Evolutionary conservation across 1,284 basidiomycete species (phyloP).

Genomic region (Rhizoctonia solani): DNA sequence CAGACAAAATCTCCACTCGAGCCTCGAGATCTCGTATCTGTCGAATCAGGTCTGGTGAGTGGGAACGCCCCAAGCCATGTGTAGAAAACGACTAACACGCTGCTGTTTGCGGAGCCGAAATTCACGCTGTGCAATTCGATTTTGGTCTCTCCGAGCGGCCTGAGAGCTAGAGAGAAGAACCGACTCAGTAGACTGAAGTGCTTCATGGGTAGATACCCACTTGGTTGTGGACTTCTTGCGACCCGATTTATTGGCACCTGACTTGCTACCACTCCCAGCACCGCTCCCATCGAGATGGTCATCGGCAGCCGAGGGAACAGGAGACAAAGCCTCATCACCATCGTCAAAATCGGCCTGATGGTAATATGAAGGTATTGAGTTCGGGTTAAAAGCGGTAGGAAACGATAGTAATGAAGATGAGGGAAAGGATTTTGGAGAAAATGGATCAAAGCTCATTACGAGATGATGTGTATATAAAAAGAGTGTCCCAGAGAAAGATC

Average conservation of each 20-base stretch:
- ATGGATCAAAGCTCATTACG: conserved; percentile 4
- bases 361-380: neutral
- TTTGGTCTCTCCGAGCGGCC: conserved; percentile 84
- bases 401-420: conserved; percentile 2
- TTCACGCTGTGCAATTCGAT: conserved; percentile 90
- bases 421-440: neutral
- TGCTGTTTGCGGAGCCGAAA: conserved; percentile 90
- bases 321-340: conserved; percentile 17
- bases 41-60: neutral
- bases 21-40: conserved; percentile 93
- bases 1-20: conserved; percentile 85
- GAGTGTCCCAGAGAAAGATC: conserved; percentile 21
- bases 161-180: conserved; percentile 61
- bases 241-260: conserved; percentile 17
- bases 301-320: conserved; percentile 13
- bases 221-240: conserved; percentile 37
- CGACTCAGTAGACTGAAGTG: too few relatives aligned
- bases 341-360: conserved; percentile 26
- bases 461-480: conserved; percentile 13
- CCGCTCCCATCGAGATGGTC: neutral
- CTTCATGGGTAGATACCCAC: conserved; percentile 15
- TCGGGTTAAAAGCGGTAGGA: neutral
- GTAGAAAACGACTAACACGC: conserved; percentile 52
- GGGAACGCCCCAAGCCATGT: neutral
- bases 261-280: neutral